Evolutionary conservation across 768 basidiomycete species (phyloP).

Genomic region (Leccinum variicolor): DNA sequence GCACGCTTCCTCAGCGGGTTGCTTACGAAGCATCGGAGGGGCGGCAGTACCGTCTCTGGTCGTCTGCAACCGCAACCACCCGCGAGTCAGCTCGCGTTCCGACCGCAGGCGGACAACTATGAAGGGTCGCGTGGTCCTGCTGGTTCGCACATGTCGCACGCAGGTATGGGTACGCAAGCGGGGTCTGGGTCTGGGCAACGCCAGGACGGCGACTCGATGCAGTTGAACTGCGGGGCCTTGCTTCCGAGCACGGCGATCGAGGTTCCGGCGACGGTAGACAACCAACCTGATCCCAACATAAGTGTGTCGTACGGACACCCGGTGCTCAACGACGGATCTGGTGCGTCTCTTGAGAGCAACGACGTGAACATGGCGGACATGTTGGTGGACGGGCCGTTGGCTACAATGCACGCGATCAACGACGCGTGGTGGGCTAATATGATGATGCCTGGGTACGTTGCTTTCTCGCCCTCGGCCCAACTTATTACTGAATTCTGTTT

Average conservation of each 20-base stretch:
- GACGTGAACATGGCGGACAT: slow-evolving; percentile 27
- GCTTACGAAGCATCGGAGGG: slow-evolving; percentile 64
- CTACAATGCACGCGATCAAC: slow-evolving; percentile 70
- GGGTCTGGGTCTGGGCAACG: slow-evolving; percentile 14
- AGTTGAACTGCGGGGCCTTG: slow-evolving; percentile 21
- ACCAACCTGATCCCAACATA: slow-evolving; percentile 31
- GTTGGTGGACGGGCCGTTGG: slow-evolving; percentile 52
- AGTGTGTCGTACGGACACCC: slow-evolving; percentile 37
- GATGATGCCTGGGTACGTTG: slow-evolving; percentile 74
- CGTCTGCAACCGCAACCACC: slow-evolving; percentile 52
- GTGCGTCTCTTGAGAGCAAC: neutral
- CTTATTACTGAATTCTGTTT: neutral
- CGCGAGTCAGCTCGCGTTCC: slow-evolving; percentile 30
- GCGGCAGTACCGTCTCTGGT: slow-evolving; percentile 53
- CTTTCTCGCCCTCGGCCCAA: neutral
- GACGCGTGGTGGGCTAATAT: slow-evolving; percentile 74
- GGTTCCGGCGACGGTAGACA: neutral
- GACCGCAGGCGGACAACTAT: slow-evolving; percentile 13
- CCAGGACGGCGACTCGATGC: slow-evolving; percentile 31
- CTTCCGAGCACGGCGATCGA: neutral
- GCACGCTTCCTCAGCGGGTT: slow-evolving; percentile 77
- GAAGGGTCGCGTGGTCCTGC: slow-evolving; percentile 29
- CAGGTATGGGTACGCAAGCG: slow-evolving; percentile 10
- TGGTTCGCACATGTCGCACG: slow-evolving; percentile 23
- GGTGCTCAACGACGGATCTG: slow-evolving; percentile 15